Evolutionary conservation across 2,329 filamentous ascomycete species (phyloP), one percentile per base, ranked within the genome.

Genomic region (Acephala macrosclerotiorum): DNA sequence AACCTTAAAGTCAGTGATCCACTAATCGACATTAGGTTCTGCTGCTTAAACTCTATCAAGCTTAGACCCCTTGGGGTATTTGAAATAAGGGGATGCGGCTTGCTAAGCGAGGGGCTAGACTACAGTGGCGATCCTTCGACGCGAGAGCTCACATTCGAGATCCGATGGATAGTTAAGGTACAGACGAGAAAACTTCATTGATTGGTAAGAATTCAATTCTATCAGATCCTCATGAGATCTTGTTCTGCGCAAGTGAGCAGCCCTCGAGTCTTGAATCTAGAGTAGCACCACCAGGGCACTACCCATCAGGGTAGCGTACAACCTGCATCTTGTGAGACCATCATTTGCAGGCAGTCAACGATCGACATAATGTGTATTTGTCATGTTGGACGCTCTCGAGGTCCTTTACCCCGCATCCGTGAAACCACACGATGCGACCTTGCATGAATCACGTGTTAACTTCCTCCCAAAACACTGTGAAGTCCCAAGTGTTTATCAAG

Each of bases 81-180:
- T 57, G 11, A 57, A 57, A 57, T 57, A 51, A 53, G 55, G 55
- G 55, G 55, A 57, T 18, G 51, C 51, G 51, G 25, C n/a, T 9
- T 20, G 20, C 18, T 35, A 57, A 57, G 29, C 55, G 55, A 36
- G 16, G 3, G 25, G 3, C 9, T 14, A 14, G 36, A 14, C 2
- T 8, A 3, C 22, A 4, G 55, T 12, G 55, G n/a, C 35, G 55
- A 29, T 12, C 1, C 2, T 14, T 56, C 5, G 26, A 33, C 7
- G 18, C 8, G 55, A 51, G 25, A 20, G 20, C 11, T 4, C 47
- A 51, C 26, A 26, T 57, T 40, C 22, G 26, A 26, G 49, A 29
- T 29, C 2, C 18, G 25, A 53, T 16, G 12, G 18, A 2, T 9
- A 12, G 38, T 12, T 14, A 16, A 12, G 18, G 12, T 42, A 42